Percentiles rank a stretch among this genome's conserved stretches.
phyloP scores from a whole-genome alignment of 768 basidiomycete species.

The Podaxis mareebaensis region DNA sequence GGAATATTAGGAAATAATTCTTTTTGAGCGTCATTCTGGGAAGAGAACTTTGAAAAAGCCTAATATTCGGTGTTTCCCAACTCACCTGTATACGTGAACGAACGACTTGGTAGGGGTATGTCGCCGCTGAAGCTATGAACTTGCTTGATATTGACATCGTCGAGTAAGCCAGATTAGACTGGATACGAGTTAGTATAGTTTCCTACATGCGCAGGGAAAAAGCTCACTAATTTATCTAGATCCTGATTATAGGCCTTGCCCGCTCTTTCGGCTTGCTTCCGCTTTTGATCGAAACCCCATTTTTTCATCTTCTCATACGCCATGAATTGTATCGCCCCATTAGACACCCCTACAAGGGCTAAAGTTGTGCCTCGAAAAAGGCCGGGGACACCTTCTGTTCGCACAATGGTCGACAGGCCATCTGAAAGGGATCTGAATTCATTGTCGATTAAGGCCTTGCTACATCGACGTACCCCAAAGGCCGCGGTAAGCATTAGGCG shows the following conservation, averaged over 20 bases:
- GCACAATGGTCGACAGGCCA: conserved; percentile 71
- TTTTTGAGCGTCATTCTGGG: conserved; percentile 66
- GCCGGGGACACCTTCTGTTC: conserved; percentile 74
- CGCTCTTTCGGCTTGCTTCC: conserved; percentile 54
- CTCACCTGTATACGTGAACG: conserved; percentile 89
- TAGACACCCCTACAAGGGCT: conserved; percentile 90
- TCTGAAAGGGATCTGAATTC: conserved; percentile 29
- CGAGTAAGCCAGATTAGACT: conserved; percentile 93
- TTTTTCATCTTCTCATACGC: conserved; percentile 94
- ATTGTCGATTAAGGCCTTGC: conserved; percentile 3
- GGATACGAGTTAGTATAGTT: conserved; percentile 10
- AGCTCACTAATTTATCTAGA: conserved; percentile 83
- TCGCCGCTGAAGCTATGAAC: conserved; percentile 75
- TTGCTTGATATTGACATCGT: conserved; percentile 92
- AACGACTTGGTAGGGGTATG: conserved; percentile 98
- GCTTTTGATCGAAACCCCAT: conserved; percentile 83
- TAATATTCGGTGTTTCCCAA: background rate
- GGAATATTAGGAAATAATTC: conserved; percentile 83
- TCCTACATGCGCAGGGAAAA: background rate
- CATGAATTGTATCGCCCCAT: conserved; percentile 95
- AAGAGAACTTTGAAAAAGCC: background rate
- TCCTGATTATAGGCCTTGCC: conserved; percentile 69
- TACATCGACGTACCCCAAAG: conserved; percentile 63
- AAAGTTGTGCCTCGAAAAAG: conserved; percentile 87
- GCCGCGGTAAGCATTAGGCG: conserved; percentile 75